Conservation (phyloP, 2,329 filamentous ascomycete genomes). For the Scedosporium dehoogii region DNA sequence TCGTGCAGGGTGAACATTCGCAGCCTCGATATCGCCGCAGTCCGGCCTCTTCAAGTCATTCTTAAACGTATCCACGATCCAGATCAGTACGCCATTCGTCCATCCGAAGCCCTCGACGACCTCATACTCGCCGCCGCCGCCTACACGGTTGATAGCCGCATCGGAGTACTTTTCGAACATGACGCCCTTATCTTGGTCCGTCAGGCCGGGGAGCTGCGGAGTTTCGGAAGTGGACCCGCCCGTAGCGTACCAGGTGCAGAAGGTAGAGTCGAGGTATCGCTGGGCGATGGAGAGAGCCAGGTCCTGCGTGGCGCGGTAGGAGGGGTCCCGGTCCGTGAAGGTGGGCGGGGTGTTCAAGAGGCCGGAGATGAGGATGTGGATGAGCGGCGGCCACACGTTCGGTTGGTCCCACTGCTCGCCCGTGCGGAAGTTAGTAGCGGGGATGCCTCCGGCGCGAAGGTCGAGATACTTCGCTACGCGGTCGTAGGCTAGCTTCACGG, state of each 20-base stretch:
- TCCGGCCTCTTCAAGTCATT: slow-evolving; percentile 43
- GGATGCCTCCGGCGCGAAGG: slow-evolving; percentile 43
- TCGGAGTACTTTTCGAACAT: slow-evolving; percentile 65
- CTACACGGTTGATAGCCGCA: slow-evolving; percentile 48
- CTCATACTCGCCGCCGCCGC: slow-evolving; percentile 57
- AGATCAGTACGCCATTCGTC: slow-evolving; percentile 60
- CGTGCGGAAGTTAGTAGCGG: slow-evolving; percentile 50
- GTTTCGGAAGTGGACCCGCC: slow-evolving; percentile 48
- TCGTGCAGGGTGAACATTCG: slow-evolving; percentile 18
- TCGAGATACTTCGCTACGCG: slow-evolving; percentile 45
- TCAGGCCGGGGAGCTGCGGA: slow-evolving; percentile 38
- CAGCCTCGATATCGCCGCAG: slow-evolving; percentile 39
- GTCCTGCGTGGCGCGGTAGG: slow-evolving; percentile 41
- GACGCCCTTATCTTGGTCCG: slow-evolving; percentile 36
- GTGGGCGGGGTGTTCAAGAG: slow-evolving; percentile 50
- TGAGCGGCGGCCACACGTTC: slow-evolving; percentile 59
- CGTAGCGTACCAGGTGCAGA: slow-evolving; percentile 61
- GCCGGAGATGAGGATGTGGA: slow-evolving; percentile 54
- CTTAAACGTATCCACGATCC: slow-evolving; percentile 53
- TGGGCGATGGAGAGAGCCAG: slow-evolving; percentile 51
- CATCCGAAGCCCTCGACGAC: slow-evolving; percentile 64
- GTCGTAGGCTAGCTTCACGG: slow-evolving; percentile 42
- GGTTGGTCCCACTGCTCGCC: slow-evolving; percentile 63
- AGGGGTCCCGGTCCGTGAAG: slow-evolving; percentile 36
- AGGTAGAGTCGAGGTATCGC: slow-evolving; percentile 56